Conservation (phyloP, 2,329 filamentous ascomycete genomes). For the Leptographium galeiforme region DNA sequence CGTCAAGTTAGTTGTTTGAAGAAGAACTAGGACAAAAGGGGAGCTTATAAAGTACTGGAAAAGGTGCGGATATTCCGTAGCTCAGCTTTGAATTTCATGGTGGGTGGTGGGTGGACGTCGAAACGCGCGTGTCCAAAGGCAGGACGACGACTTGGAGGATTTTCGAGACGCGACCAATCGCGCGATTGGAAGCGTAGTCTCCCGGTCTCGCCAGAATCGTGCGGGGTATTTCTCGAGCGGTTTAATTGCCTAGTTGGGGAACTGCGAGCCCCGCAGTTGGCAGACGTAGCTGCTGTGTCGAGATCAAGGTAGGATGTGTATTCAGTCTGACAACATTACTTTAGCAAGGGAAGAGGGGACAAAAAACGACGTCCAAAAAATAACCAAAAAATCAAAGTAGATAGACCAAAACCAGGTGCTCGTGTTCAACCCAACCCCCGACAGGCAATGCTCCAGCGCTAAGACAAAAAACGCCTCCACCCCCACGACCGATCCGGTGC, state of each 20-base stretch:
- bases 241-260: neutral
- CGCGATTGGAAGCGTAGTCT: neutral
- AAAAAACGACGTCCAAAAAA: neutral
- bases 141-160: neutral
- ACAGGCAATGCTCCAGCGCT: neutral
- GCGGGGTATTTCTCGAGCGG: neutral
- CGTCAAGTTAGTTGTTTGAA: neutral
- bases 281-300: neutral
- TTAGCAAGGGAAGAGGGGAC: neutral
- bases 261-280: neutral
- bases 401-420: neutral
- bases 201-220: neutral
- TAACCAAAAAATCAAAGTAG: neutral
- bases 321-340: neutral
- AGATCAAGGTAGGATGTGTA: neutral
- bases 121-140: neutral
- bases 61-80: slow-evolving; percentile 54
- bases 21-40: neutral
- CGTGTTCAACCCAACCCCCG: neutral
- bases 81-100: slow-evolving; percentile 31
- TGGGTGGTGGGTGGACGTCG: neutral
- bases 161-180: slow-evolving; percentile 1
- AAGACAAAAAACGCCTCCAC: neutral
- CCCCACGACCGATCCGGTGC: too few species aligned
- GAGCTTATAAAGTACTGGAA: slow-evolving; percentile 33